These are phyloP conservation scores for Eragrostis curvula DNA, from an alignment of 176 grass and related monocot species.

Conservation along the genomic window DNA sequence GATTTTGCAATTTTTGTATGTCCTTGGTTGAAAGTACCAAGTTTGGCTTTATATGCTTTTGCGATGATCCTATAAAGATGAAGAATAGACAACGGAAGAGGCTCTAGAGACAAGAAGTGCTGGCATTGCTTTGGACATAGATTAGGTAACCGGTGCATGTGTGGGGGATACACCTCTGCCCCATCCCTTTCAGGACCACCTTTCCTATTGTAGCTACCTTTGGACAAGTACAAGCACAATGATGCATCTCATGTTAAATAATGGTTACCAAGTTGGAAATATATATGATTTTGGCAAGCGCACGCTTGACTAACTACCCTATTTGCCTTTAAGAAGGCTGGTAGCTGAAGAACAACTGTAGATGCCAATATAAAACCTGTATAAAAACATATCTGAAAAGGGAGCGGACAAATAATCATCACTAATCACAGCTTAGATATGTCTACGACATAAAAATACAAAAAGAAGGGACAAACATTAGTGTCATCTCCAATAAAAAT, in stretches of 20 bases:
- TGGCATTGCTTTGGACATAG: conserved; percentile 29
- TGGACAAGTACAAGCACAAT: conserved; percentile 53
- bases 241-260: conserved; percentile 42
- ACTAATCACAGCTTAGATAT: conserved; percentile 31
- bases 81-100: neutral
- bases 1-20: neutral
- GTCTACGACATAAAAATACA: conserved; percentile 8
- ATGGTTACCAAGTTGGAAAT: conserved; percentile 43
- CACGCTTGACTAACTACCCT: conserved; percentile 51
- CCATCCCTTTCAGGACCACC: conserved; percentile 44
- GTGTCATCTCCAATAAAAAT: conserved; percentile 31
- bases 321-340: conserved; percentile 35
- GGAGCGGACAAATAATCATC: conserved; percentile 11
- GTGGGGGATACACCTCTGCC: neutral
- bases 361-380: conserved; percentile 30
- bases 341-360: conserved; percentile 28
- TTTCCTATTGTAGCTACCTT: conserved; percentile 34
- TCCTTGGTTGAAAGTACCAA: neutral
- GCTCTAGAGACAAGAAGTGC: conserved; percentile 37
- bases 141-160: conserved; percentile 20
- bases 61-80: conserved; percentile 7
- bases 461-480: conserved; percentile 41
- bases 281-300: conserved; percentile 44
- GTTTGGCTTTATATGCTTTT: conserved; percentile 31
- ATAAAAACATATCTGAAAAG: conserved; percentile 49